Evolutionary conservation across 208 protist genomes (phyloP).

Genomic region (Trypanosoma scelopori): DNA sequence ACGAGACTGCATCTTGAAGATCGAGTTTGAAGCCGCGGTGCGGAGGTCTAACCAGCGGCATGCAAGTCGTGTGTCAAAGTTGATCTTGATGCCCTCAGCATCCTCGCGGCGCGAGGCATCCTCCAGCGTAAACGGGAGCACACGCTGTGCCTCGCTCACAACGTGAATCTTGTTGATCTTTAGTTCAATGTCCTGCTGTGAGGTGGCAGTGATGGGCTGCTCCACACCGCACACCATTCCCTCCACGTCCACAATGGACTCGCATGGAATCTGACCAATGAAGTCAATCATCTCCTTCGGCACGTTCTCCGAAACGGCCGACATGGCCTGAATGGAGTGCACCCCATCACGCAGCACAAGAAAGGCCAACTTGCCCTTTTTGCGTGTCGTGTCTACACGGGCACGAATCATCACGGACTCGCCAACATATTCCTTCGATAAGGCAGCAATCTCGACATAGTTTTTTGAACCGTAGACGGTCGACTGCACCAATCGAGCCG

Average conservation of each 20-base stretch:
- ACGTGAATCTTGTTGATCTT: constrained; percentile 77
- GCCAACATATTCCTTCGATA: constrained; percentile 43
- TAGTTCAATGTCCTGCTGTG: constrained; percentile 81
- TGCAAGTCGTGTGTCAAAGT: constrained; percentile 95
- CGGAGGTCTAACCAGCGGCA: constrained; percentile 98
- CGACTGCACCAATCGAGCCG: constrained; percentile 74
- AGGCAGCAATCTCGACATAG: constrained; percentile 49
- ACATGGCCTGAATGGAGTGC: constrained; percentile 85
- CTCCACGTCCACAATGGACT: constrained; percentile 90
- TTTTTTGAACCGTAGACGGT: constrained; percentile 51
- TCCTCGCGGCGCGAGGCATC: constrained; percentile 82
- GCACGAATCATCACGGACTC: constrained; percentile 73
- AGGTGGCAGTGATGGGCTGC: constrained; percentile 78
- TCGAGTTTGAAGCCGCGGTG: constrained; percentile 94
- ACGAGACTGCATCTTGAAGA: constrained; percentile 96
- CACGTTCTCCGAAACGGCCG: constrained; percentile 61
- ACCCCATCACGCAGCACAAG: constrained; percentile 83
- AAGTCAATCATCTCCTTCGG: constrained; percentile 92
- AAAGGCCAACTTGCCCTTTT: constrained; percentile 92
- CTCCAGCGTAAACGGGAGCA: constrained; percentile 92
- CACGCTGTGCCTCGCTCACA: constrained; percentile 81
- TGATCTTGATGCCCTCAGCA: constrained; percentile 79
- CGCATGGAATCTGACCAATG: constrained; percentile 83
- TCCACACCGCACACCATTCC: constrained; percentile 58
- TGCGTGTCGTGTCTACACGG: constrained; percentile 86